phyloP scores from a whole-genome alignment of 139 green algal genomes.

The Gonium pectorale region DNA sequence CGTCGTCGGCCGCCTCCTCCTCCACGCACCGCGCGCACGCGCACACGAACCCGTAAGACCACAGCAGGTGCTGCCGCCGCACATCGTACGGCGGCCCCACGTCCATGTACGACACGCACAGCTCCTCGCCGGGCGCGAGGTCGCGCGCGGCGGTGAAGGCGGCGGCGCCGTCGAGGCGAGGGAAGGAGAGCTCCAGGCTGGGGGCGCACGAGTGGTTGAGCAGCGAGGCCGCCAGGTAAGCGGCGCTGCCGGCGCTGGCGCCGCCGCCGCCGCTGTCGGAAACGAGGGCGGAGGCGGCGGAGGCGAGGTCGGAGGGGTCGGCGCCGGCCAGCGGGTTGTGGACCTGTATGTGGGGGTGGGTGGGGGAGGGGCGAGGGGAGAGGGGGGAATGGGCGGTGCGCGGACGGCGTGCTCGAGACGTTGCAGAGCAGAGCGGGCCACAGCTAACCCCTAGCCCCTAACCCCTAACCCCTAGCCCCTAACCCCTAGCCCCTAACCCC shows the following conservation, averaged over 20 bases:
- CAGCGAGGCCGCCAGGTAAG: slow-evolving; percentile 65
- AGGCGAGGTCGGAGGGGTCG: slow-evolving; percentile 24
- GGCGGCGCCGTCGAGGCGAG: slow-evolving; percentile 52
- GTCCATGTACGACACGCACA: slow-evolving; percentile 67
- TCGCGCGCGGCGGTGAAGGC: slow-evolving; percentile 48
- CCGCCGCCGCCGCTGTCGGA: neutral
- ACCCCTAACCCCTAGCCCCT: too few relatives aligned
- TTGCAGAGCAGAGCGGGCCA: too few relatives aligned
- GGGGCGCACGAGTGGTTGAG: slow-evolving; percentile 74
- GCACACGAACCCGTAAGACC: slow-evolving; percentile 53
- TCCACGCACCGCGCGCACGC: slow-evolving; percentile 40
- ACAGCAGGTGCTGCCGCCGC: slow-evolving; percentile 48
- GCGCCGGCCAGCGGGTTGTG: slow-evolving; percentile 32
- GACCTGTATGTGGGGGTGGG: neutral
- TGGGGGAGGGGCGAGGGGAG: neutral
- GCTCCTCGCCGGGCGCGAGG: slow-evolving; percentile 55
- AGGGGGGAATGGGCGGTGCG: too few relatives aligned
- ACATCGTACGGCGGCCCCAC: slow-evolving; percentile 24
- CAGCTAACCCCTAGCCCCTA: too few relatives aligned
- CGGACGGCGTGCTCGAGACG: too few relatives aligned
- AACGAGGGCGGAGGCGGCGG: slow-evolving; percentile 10
- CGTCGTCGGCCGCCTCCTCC: slow-evolving; percentile 34
- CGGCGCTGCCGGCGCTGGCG: slow-evolving; percentile 61
- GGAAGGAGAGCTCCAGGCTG: slow-evolving; percentile 61
- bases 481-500: too few relatives aligned